phyloP scores from a whole-genome alignment of 1,284 basidiomycete genomes.

The Porogramme epimiltina region DNA sequence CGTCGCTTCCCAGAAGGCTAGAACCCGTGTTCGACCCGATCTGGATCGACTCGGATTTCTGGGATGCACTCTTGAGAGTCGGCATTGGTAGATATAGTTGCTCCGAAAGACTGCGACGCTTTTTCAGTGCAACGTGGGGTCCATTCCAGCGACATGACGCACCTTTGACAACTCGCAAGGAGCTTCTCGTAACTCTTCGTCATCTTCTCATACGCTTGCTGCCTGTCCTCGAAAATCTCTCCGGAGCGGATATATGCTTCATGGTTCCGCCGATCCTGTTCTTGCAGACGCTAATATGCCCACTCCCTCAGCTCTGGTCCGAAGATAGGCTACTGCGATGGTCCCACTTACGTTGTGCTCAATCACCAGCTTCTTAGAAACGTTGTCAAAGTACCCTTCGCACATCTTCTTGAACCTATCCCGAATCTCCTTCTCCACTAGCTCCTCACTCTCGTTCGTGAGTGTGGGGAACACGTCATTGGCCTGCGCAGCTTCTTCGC shows the following conservation, averaged over 20 bases:
- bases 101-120: conserved; percentile 77
- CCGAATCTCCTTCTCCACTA: conserved; percentile 83
- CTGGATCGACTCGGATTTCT: conserved; percentile 77
- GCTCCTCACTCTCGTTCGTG: conserved; percentile 61
- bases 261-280: conserved; percentile 94
- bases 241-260: conserved; percentile 99
- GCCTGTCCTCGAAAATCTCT: conserved; percentile 98
- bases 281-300: conserved; percentile 88
- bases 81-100: conserved; percentile 84
- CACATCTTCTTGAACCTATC: conserved; percentile 93
- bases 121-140: background rate
- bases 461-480: conserved; percentile 45
- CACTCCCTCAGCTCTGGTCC: no score
- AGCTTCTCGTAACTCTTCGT: conserved; percentile 93
- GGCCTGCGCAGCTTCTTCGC: conserved; percentile 35
- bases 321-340: no score
- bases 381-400: conserved; percentile 89
- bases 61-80: conserved; percentile 75
- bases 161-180: conserved; percentile 85
- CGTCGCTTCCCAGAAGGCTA: conserved; percentile 45
- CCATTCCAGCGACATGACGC: conserved; percentile 19
- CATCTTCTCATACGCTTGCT: conserved; percentile 98
- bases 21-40: conserved; percentile 58
- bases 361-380: conserved; percentile 88
- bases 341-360: conserved; percentile 79